phyloP scores from a whole-genome alignment of 192 early-diverging fungal genomes.

The Coemansia sp. region DNA sequence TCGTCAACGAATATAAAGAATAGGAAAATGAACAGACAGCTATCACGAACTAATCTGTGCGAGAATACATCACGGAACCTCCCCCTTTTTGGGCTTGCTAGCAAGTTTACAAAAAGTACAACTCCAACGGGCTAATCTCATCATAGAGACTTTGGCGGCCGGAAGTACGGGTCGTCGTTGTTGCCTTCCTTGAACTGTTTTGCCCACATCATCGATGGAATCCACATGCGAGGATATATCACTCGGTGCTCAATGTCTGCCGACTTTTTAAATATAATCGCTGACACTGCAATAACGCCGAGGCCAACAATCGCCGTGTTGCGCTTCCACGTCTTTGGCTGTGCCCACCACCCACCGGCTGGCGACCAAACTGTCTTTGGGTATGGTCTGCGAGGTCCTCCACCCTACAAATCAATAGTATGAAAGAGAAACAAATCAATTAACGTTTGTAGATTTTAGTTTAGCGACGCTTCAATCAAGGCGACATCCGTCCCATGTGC shows the following conservation, averaged over 20 bases:
- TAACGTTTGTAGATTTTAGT: background rate
- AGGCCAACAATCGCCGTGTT: slow-evolving; percentile 47
- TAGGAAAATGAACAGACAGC: too few species aligned
- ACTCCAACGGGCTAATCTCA: background rate
- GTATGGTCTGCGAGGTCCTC: slow-evolving; percentile 52
- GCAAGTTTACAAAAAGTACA: background rate
- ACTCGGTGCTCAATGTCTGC: slow-evolving; percentile 59
- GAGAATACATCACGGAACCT: too few species aligned
- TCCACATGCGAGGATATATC: slow-evolving; percentile 55
- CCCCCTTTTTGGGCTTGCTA: too few species aligned
- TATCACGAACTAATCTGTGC: too few species aligned
- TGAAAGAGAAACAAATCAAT: background rate
- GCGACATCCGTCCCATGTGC: background rate
- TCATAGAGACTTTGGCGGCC: slow-evolving; percentile 56
- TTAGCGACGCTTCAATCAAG: too few species aligned
- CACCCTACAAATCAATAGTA: slow-evolving; percentile 35
- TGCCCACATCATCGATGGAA: slow-evolving; percentile 59
- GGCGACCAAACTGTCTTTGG: slow-evolving; percentile 57
- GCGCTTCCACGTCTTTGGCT: slow-evolving; percentile 63
- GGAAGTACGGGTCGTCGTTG: slow-evolving; percentile 50
- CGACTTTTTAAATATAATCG: slow-evolving; percentile 62
- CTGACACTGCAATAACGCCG: slow-evolving; percentile 27
- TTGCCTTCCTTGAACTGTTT: slow-evolving; percentile 55
- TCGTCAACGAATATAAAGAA: too few species aligned
- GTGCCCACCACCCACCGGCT: slow-evolving; percentile 67